Evolutionary conservation across 2,329 filamentous ascomycete genomes (phyloP), one percentile per base, ranked within the genome.

Genomic region (Xylaria hypoxylon): DNA sequence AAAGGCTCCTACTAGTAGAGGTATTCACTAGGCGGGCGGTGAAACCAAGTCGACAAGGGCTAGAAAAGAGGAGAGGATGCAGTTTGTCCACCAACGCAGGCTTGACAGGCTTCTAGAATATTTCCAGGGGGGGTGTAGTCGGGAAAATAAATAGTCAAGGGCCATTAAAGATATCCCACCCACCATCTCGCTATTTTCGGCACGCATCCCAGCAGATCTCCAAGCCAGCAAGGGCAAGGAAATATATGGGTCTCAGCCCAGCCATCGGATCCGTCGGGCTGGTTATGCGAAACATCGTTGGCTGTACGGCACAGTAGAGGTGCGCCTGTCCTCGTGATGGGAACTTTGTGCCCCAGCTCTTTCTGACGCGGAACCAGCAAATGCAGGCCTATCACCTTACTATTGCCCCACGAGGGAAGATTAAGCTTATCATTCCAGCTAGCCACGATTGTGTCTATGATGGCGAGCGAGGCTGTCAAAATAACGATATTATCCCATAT

Each of bases 251-350:
- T 53, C 72, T 70, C 62, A 68, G 70, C 67, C 73, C 72, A 73
- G 69, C 72, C 70, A 65, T 74, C 71, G 73, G 73, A 72, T 71
- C 73, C 72, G 68, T 74, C 62, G 59, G 69, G 69, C 69, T 73
- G 70, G 70, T 71, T 69, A 70, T 72, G 71, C 67, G 67, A 64
- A 63, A 64, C 53, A 38, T 50, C 52, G 62, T 61, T 48, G 66
- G 40, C 62, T 65, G 58, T 45, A 51, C 38, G n/a, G 52, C 11
- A 40, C 26, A 17, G 11, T 55, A 26, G 8, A 52, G 48, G 48
- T 35, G 48, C 31, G 6, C n/a, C 48, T 52, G 48, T 52, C 31
- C 40, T 55, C 38, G 50, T 38, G 59, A 67, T 61, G 35, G 35
- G 48, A 52, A 48, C 50, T 62, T 62, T 59, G 28, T 56, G 52